These are phyloP conservation scores for Cryoendolithus antarcticus DNA, from an alignment of 2,329 filamentous ascomycete genomes.

Conservation along the genomic window DNA sequence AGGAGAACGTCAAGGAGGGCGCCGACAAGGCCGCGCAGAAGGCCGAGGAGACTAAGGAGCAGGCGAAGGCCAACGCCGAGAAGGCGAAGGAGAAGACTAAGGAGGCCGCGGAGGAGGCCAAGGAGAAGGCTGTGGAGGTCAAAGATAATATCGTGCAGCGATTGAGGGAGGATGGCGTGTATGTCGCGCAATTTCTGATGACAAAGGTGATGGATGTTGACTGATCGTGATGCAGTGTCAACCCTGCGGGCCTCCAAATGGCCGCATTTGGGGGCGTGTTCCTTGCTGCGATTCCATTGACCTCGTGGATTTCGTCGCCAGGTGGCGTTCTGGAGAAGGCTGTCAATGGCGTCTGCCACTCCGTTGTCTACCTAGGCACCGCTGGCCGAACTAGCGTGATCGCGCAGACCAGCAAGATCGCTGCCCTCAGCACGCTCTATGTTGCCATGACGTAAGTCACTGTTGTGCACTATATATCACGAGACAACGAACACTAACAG, in stretches of 20 bases:
- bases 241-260: constrained; percentile 16
- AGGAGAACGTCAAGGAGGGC: not conserved
- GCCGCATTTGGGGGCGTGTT: constrained; percentile 16
- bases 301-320: constrained; percentile 16
- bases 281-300: constrained; percentile 18
- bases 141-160: constrained; percentile 3
- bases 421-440: constrained; percentile 10
- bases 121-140: not conserved
- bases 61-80: constrained; percentile 2
- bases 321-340: constrained; percentile 12
- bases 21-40: constrained; percentile 1
- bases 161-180: constrained; percentile 19
- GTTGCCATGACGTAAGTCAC: constrained; percentile 9
- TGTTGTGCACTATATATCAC: no score
- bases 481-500: no score
- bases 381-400: constrained; percentile 10
- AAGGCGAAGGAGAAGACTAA: not conserved
- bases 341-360: constrained; percentile 15
- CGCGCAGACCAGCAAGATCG: constrained; percentile 16
- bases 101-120: not conserved
- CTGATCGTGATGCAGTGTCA: constrained; percentile 7
- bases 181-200: constrained; percentile 3
- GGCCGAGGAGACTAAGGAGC: constrained; percentile 7
- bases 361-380: constrained; percentile 13
- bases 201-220: no score